Percentiles rank a stretch among this genome's conserved stretches.
phyloP scores from a whole-genome alignment of 1,284 basidiomycete species.

The Singerocomus inundabilis region DNA sequence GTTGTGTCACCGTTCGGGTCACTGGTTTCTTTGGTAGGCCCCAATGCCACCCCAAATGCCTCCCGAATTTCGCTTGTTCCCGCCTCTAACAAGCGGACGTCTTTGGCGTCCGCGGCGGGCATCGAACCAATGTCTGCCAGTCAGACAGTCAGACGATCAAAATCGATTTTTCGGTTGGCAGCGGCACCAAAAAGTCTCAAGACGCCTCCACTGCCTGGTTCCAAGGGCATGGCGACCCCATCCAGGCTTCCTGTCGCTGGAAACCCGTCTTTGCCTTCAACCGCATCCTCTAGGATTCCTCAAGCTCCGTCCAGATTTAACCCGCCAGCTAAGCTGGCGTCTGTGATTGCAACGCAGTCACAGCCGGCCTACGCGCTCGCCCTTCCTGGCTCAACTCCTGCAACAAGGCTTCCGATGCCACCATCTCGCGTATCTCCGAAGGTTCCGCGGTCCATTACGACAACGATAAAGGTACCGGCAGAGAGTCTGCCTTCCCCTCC shows the following conservation, averaged over 20 bases:
- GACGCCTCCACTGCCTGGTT: constrained; percentile 8
- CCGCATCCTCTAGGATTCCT: constrained; percentile 25
- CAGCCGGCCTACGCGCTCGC: constrained; percentile 4
- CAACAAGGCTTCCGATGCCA: constrained; percentile 22
- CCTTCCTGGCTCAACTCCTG: not conserved
- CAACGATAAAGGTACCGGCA: constrained; percentile 3
- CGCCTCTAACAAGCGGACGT: constrained; percentile 27
- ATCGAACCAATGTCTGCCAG: constrained; percentile 16
- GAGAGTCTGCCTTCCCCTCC: not conserved
- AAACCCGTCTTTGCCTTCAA: constrained; percentile 5
- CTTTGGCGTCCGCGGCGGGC: constrained; percentile 24
- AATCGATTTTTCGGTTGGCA: constrained; percentile 32
- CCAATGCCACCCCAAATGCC: constrained; percentile 1
- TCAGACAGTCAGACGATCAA: constrained; percentile 16
- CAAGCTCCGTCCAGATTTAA: constrained; percentile 27
- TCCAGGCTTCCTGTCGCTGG: constrained; percentile 17
- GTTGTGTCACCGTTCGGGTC: constrained; percentile 22
- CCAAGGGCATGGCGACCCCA: not conserved
- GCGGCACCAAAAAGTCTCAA: constrained; percentile 29
- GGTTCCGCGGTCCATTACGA: constrained; percentile 5
- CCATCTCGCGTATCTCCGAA: constrained; percentile 19
- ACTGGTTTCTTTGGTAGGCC: constrained; percentile 15
- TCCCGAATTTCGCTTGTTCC: constrained; percentile 29
- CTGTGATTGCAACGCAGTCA: constrained; percentile 30
- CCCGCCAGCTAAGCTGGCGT: constrained; percentile 31